A percentile compares a stretch with the other conserved stretches of the same genome.
Evolutionary conservation across 129 eudicot species (phyloP).

Genomic region (Smallanthus sonchifolius): DNA sequence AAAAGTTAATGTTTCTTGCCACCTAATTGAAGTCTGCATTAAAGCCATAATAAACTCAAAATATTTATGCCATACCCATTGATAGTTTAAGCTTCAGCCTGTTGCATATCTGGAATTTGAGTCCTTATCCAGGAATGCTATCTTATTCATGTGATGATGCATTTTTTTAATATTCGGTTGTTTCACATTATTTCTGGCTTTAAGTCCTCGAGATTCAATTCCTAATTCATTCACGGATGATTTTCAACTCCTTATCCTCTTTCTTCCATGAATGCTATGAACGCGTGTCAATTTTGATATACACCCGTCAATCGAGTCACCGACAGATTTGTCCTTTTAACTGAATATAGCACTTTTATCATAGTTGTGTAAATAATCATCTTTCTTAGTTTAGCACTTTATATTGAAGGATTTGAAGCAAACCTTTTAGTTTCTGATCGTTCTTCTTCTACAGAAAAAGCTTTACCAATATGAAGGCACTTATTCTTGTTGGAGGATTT

Average conservation of each 20-base stretch:
- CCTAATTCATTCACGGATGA: neutral
- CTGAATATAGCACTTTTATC: conserved; percentile 22
- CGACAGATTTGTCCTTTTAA: conserved; percentile 22
- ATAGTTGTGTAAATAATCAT: conserved; percentile 30
- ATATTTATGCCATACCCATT: conserved; percentile 14
- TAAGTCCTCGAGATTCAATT: conserved; percentile 18
- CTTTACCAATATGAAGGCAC: conserved; percentile 75
- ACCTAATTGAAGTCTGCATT: conserved; percentile 5
- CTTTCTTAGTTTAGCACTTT: conserved; percentile 37
- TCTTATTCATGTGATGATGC: conserved; percentile 18
- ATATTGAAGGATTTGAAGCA: conserved; percentile 25
- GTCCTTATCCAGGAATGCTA: conserved; percentile 19
- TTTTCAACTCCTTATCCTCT: conserved; percentile 21
- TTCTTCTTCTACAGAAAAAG: conserved; percentile 28
- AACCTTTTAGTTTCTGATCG: conserved; percentile 18
- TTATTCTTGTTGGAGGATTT: conserved; percentile 96
- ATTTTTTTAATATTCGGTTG: conserved; percentile 8
- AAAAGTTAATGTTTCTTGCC: neutral
- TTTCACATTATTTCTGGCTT: conserved; percentile 17
- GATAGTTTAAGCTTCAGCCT: conserved; percentile 21
- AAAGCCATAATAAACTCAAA: conserved; percentile 1
- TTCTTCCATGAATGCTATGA: conserved; percentile 21
- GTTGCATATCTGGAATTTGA: conserved; percentile 40
- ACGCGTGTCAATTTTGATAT: conserved; percentile 33
- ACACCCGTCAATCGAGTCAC: conserved; percentile 28